phyloP scores from a whole-genome alignment of 164 flowering plant species.

The Kalanchoe fedtschenkoi region DNA sequence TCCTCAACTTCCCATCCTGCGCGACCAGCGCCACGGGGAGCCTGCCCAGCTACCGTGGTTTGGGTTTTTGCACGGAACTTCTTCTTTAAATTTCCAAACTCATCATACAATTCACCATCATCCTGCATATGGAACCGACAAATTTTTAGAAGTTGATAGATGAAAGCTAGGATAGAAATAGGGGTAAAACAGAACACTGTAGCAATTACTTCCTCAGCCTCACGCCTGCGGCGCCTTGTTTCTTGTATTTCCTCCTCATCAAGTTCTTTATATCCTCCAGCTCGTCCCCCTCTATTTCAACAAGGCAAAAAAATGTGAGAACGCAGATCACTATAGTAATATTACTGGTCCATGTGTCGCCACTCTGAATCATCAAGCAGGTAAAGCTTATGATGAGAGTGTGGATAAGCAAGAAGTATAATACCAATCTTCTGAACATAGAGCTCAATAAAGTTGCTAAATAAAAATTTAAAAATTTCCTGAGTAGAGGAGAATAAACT shows the following conservation, averaged over 20 bases:
- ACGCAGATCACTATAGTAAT: background rate
- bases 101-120: conserved; percentile 98
- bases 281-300: conserved; percentile 80
- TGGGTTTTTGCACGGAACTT: conserved; percentile 84
- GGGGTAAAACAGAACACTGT: background rate
- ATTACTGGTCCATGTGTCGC: no score
- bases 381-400: no score
- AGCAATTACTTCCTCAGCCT: conserved; percentile 75
- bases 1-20: conserved; percentile 99
- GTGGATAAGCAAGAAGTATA: no score
- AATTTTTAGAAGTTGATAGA: conserved; percentile 5
- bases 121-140: conserved; percentile 38
- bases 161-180: background rate
- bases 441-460: no score
- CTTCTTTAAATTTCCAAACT: conserved; percentile 96
- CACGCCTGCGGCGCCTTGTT: conserved; percentile 69
- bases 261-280: conserved; percentile 96
- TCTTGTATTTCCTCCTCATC: conserved; percentile 98
- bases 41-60: conserved; percentile 50
- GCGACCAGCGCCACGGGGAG: conserved; percentile 78
- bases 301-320: background rate
- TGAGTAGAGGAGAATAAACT: no score
- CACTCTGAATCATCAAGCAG: no score
- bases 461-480: no score
- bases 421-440: no score